These are phyloP conservation scores for Sporisorium scitamineum DNA, from an alignment of 1,284 basidiomycete species.

Conservation along the genomic window DNA sequence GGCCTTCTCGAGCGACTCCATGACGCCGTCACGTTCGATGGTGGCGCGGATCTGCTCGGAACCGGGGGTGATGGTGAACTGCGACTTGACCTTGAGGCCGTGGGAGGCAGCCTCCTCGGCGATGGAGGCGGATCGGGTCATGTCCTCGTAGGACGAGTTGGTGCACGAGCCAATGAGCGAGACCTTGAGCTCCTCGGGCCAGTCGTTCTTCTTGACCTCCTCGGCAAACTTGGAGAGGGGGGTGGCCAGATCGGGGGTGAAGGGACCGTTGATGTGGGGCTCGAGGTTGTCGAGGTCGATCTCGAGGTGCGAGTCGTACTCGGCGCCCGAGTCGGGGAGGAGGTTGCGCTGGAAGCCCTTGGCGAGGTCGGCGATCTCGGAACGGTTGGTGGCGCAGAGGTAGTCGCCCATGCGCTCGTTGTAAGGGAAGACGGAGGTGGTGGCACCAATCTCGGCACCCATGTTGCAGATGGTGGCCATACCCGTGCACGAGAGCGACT, in stretches of 20 bases:
- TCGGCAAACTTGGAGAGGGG: conserved; percentile 90
- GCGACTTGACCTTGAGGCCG: conserved; percentile 89
- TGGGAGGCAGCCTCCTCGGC: conserved; percentile 87
- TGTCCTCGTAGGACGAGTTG: conserved; percentile 99
- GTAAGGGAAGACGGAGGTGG: conserved; percentile 98
- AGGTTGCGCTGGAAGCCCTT: conserved; percentile 91
- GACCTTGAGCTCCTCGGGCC: conserved; percentile 97
- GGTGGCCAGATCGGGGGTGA: conserved; percentile 74
- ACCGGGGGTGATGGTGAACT: conserved; percentile 97
- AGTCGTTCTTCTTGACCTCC: conserved; percentile 93
- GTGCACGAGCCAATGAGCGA: conserved; percentile 99
- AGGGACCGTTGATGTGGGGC: conserved; percentile 97
- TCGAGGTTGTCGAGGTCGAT: conserved; percentile 97
- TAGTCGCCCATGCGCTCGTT: conserved; percentile 94
- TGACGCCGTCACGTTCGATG: conserved; percentile 94
- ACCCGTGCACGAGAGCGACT: conserved; percentile 96
- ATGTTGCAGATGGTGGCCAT: conserved; percentile 99
- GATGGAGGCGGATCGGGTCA: conserved; percentile 96
- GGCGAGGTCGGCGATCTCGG: conserved; percentile 89
- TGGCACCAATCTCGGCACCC: conserved; percentile 99
- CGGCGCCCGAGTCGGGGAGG: conserved; percentile 85
- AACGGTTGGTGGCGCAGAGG: conserved; percentile 90
- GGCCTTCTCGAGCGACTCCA: conserved; percentile 84
- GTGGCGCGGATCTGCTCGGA: conserved; percentile 98
- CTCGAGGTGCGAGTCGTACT: conserved; percentile 94